Percentiles rank a stretch among this genome's conserved stretches.
Conservation (phyloP, 2,329 filamentous ascomycete species). For the Aspergillus tubingensis region DNA sequence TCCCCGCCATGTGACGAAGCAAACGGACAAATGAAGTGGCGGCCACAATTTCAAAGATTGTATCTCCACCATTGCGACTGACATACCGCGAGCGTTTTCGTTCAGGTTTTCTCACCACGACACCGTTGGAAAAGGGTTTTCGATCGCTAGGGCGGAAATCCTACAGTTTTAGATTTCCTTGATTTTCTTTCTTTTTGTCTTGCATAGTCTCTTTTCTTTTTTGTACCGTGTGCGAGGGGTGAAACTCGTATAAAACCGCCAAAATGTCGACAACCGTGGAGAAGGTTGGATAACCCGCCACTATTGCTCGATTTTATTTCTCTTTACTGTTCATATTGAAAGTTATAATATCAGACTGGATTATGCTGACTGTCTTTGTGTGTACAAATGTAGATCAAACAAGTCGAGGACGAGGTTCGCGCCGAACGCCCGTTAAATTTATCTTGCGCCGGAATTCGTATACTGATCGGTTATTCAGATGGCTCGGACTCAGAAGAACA, state of each 20-base stretch:
- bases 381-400: conserved; percentile 72
- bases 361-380: conserved; percentile 30
- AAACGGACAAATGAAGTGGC: conserved; percentile 33
- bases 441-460: not conserved
- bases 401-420: conserved; percentile 89
- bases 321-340: not conserved
- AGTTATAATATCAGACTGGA: not conserved
- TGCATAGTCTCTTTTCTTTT: conserved; percentile 19
- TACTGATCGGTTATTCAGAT: conserved; percentile 59
- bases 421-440: conserved; percentile 4
- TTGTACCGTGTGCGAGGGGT: conserved; percentile 20
- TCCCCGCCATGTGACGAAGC: conserved; percentile 26
- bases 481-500: conserved; percentile 97
- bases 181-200: conserved; percentile 9
- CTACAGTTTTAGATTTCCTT: not conserved
- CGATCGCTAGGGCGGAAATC: not conserved
- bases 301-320: not conserved
- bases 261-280: conserved; percentile 96
- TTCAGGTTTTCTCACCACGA: conserved; percentile 15
- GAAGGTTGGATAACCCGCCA: conserved; percentile 63
- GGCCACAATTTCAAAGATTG: conserved; percentile 35
- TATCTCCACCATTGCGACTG: conserved; percentile 16
- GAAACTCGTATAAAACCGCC: conserved; percentile 34
- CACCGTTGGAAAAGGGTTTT: conserved; percentile 10
- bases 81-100: conserved; percentile 8